phyloP scores from a whole-genome alignment of 1,139 yeast species.

The Lodderomyces orthopsilosis region DNA sequence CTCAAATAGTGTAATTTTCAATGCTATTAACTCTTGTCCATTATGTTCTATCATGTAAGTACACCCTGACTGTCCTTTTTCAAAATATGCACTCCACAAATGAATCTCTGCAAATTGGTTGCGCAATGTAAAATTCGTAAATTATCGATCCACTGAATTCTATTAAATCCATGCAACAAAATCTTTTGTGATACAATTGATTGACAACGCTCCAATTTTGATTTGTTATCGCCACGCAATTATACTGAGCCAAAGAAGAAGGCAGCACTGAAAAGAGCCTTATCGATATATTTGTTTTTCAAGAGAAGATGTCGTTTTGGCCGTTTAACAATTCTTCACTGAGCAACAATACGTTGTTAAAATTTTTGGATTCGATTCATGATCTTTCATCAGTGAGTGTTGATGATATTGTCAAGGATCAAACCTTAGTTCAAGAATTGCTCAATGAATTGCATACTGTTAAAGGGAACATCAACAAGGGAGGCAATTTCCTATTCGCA shows the following conservation, averaged over 20 bases:
- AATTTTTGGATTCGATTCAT: constrained; percentile 38
- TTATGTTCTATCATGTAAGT: too few relatives aligned
- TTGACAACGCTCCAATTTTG: not conserved
- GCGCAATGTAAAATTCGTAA: not conserved
- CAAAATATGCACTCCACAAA: not conserved
- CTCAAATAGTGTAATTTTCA: not conserved
- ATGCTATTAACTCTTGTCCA: too few relatives aligned
- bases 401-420: constrained; percentile 35
- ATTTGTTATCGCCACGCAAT: not conserved
- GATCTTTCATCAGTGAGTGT: constrained; percentile 35
- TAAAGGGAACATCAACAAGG: constrained; percentile 36
- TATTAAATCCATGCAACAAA: not conserved
- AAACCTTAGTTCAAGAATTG: constrained; percentile 38
- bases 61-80: too few relatives aligned
- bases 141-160: not conserved
- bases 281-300: not conserved
- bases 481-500: constrained; percentile 30
- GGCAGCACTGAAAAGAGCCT: not conserved
- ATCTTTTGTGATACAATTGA: constrained; percentile 1
- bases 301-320: constrained; percentile 43
- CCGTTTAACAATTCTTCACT: constrained; percentile 44
- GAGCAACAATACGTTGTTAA: constrained; percentile 41
- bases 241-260: not conserved
- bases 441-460: constrained; percentile 41
- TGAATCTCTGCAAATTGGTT: not conserved